Conservation (phyloP, 208 protist genomes). For the Acanthamoeba lugdunensis region DNA sequence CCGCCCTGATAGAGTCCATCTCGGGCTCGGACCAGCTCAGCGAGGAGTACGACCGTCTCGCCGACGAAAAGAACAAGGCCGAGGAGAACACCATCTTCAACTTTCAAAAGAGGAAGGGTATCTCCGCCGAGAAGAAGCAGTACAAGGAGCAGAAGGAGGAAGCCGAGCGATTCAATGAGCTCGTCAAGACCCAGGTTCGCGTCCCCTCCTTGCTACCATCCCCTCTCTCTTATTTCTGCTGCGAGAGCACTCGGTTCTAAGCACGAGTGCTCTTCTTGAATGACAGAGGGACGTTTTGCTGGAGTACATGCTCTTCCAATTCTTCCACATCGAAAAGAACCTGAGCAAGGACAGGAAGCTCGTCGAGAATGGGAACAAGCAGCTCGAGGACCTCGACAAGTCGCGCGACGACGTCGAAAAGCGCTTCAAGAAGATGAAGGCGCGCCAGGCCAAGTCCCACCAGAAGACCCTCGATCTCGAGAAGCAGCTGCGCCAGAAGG, state of each 20-base stretch:
- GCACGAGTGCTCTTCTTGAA: no score
- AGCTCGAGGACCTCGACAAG: constrained; percentile 24
- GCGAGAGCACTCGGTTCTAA: no score
- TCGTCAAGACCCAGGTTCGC: constrained; percentile 65
- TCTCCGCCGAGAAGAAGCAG: constrained; percentile 93
- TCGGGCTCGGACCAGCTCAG: constrained; percentile 91
- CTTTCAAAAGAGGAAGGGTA: constrained; percentile 91
- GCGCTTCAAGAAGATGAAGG: constrained; percentile 66
- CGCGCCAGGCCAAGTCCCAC: constrained; percentile 24
- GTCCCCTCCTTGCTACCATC: neutral
- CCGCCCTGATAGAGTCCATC: constrained; percentile 93
- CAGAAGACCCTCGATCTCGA: constrained; percentile 23
- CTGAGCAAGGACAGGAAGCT: constrained; percentile 64
- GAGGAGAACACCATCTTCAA: constrained; percentile 89
- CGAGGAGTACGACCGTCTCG: constrained; percentile 91
- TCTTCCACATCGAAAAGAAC: constrained; percentile 56
- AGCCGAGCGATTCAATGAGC: constrained; percentile 88
- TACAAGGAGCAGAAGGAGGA: constrained; percentile 95
- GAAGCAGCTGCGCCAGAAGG: constrained; percentile 29
- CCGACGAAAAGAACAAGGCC: constrained; percentile 80
- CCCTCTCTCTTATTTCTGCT: neutral
- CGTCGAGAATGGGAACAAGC: constrained; percentile 7
- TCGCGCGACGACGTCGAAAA: constrained; percentile 7
- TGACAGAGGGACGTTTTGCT: constrained; percentile 2
- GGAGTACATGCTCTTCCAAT: constrained; percentile 66